Percentiles rank a stretch among this genome's conserved stretches.
Conservation (phyloP, 1,284 basidiomycete genomes). For the Cryptococcus neoformans region DNA sequence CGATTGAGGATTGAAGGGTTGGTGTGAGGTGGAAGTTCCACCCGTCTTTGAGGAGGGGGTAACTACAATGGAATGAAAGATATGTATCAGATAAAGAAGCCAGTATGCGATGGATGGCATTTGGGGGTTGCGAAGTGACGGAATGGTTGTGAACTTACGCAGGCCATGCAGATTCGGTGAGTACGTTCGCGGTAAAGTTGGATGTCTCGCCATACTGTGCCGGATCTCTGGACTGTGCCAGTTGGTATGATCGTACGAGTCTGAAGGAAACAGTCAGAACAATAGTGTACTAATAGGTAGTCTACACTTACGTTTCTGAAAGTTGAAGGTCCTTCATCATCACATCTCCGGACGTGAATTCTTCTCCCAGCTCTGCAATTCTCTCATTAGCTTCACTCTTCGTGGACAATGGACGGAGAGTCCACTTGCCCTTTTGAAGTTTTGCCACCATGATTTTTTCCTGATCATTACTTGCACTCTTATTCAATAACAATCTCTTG, state of each 20-base stretch:
- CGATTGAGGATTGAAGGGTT: constrained; percentile 68
- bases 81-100: too few relatives aligned
- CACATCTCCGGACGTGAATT: constrained; percentile 50
- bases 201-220: constrained; percentile 35
- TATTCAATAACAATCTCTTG: constrained; percentile 79
- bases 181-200: constrained; percentile 54
- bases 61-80: not conserved
- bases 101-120: constrained; percentile 2
- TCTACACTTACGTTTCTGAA: constrained; percentile 41
- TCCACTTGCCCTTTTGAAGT: constrained; percentile 71
- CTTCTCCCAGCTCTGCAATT: constrained; percentile 47
- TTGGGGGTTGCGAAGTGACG: not conserved
- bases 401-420: not conserved
- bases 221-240: constrained; percentile 44
- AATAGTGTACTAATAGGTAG: not conserved
- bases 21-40: constrained; percentile 40
- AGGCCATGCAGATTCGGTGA: constrained; percentile 59
- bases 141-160: constrained; percentile 34
- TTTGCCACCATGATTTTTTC: constrained; percentile 85
- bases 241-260: constrained; percentile 52
- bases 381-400: not conserved
- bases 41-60: constrained; percentile 44
- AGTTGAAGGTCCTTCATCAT: constrained; percentile 52
- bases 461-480: constrained; percentile 86
- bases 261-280: constrained; percentile 19